phyloP scores from a whole-genome alignment of 495 filamentous ascomycete species.

The Aspergillus heteromorphus region DNA sequence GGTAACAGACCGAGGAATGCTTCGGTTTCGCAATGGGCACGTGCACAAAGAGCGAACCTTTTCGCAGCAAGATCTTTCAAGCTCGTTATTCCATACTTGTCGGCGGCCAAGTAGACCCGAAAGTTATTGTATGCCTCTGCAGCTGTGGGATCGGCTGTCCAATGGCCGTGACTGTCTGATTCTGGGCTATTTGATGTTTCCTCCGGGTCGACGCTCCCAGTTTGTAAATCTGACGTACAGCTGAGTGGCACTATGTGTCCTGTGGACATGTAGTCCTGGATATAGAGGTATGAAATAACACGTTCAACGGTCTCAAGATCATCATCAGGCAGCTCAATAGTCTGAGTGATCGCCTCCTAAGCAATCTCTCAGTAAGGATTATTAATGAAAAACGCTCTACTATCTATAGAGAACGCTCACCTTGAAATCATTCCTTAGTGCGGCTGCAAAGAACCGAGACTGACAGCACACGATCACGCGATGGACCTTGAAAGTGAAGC shows the following conservation, averaged over 20 bases:
- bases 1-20: neutral
- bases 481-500: neutral
- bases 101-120: neutral
- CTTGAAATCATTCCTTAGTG: neutral
- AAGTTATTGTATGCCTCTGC: neutral
- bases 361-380: neutral
- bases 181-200: neutral
- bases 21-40: neutral
- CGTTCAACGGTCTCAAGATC: neutral
- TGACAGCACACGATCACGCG: slow-evolving; percentile 3
- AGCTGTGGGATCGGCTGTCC: neutral
- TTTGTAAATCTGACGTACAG: neutral
- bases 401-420: neutral
- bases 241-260: neutral
- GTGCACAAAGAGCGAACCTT: neutral
- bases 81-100: neutral
- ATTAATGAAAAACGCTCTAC: neutral
- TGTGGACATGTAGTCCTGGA: neutral
- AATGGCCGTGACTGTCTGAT: neutral
- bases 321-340: neutral
- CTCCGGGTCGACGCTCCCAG: too few species aligned
- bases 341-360: neutral
- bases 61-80: neutral
- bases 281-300: neutral
- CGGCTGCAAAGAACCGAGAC: neutral